phyloP scores from a whole-genome alignment of 805 yeast genomes.

The Hyphopichia homilentoma region DNA sequence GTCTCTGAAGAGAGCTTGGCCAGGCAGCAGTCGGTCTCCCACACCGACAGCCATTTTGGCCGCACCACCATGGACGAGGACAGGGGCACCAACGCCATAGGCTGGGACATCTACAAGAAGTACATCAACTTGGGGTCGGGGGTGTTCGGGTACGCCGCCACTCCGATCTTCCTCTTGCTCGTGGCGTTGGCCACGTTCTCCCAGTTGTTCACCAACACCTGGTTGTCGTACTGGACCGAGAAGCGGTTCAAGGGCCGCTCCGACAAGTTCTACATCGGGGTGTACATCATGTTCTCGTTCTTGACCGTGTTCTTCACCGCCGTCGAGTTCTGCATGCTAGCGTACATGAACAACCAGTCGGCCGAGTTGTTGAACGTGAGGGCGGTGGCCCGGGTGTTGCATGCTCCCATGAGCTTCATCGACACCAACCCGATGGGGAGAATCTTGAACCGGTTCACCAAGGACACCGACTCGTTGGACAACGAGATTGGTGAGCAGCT shows the following conservation, averaged over 20 bases:
- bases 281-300: slow-evolving; percentile 33
- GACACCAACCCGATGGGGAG: slow-evolving; percentile 44
- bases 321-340: slow-evolving; percentile 37
- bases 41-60: slow-evolving; percentile 14
- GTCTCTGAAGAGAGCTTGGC: slow-evolving; percentile 6
- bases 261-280: slow-evolving; percentile 31
- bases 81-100: slow-evolving; percentile 34
- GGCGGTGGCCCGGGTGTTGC: slow-evolving; percentile 36
- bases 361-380: slow-evolving; percentile 33
- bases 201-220: slow-evolving; percentile 41
- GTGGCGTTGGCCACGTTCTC: slow-evolving; percentile 35
- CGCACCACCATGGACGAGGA: slow-evolving; percentile 34
- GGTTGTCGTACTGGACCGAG: slow-evolving; percentile 44
- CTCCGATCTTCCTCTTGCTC: slow-evolving; percentile 29
- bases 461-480: slow-evolving; percentile 44
- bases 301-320: slow-evolving; percentile 38
- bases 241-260: slow-evolving; percentile 21
- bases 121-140: slow-evolving; percentile 38
- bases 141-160: slow-evolving; percentile 28
- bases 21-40: slow-evolving; percentile 1
- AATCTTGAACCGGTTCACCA: slow-evolving; percentile 41
- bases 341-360: slow-evolving; percentile 37
- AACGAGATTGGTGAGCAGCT: slow-evolving; percentile 43
- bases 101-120: slow-evolving; percentile 35
- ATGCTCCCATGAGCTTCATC: slow-evolving; percentile 41